Percentiles rank a stretch among this genome's conserved stretches.
phyloP scores from a whole-genome alignment of 2,329 filamentous ascomycete genomes.

The Pseudocercospora vitis region DNA sequence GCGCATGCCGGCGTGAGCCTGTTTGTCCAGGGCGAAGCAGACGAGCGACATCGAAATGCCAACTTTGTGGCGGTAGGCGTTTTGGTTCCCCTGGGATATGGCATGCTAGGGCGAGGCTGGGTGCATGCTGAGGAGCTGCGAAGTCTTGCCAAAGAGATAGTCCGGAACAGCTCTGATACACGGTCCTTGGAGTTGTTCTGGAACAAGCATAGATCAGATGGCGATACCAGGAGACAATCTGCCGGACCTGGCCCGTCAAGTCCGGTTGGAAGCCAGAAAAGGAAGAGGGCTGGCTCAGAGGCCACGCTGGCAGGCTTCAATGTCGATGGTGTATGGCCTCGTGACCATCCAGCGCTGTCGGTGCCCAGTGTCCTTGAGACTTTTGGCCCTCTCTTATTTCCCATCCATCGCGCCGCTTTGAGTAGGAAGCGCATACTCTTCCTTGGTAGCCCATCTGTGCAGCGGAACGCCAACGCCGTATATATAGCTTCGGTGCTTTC shows the following conservation, averaged over 20 bases:
- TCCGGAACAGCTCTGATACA: conserved; percentile 63
- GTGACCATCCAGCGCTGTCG: conserved; percentile 83
- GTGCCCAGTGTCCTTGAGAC: conserved; percentile 73
- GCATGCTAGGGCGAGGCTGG: conserved; percentile 85
- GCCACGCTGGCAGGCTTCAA: conserved; percentile 59
- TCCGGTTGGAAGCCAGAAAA: conserved; percentile 16
- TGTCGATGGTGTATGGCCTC: conserved; percentile 58
- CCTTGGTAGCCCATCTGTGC: conserved; percentile 80
- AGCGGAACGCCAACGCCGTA: conserved; percentile 79
- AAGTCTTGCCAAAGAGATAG: conserved; percentile 68
- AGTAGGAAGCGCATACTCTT: conserved; percentile 86
- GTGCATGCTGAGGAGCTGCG: conserved; percentile 76
- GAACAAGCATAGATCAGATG: conserved; percentile 57
- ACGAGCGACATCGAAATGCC: conserved; percentile 78
- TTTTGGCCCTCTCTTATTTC: conserved; percentile 90
- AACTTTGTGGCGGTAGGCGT: conserved; percentile 90
- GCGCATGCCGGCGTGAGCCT: conserved; percentile 86
- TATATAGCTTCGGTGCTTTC: conserved; percentile 93
- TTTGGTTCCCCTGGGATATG: conserved; percentile 83
- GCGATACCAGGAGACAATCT: conserved; percentile 1
- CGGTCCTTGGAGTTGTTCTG: conserved; percentile 76
- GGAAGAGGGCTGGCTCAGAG: conserved; percentile 37
- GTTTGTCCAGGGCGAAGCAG: conserved; percentile 80
- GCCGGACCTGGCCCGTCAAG: neutral
- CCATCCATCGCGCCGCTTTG: conserved; percentile 82